Evolutionary conservation across 192 early-diverging fungal genomes (phyloP), one percentile per base, ranked within the genome.

Genomic region (Coemansia sp.): DNA sequence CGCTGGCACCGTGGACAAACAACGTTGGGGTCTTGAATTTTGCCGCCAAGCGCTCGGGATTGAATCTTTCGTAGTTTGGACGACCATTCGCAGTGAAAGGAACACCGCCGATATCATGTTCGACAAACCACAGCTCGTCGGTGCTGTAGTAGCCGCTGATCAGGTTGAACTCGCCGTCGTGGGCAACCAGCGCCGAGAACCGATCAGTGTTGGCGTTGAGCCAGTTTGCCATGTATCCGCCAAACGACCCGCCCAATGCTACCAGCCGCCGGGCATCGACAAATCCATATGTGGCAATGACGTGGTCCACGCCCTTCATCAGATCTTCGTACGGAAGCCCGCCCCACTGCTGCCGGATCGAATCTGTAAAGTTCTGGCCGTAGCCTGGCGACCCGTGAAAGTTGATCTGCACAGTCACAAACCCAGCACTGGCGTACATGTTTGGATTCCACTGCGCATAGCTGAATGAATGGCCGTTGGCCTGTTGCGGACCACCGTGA

Each of bases 191-290:
- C 26, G 74, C 77, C 34, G 72, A 68, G 71, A 93, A 93, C 28
- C 86, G 82, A 17, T 88, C 65, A 3, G 86, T 90, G 66, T 93
- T 86, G 38, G 85, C 88, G 65, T 93, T 93, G 59, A 92, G 77
- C 91, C 91, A 93, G 78, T 93, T 93, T 49, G 86, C 84, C 91
- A 91, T 90, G 64, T 86, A 91, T 11, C 90, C 91, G 59, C 92
- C 92, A 80, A 90, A 93, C 2, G 85, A 87, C 3, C 86, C 92
- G n/a, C 92, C 92, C 46, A 92, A 65, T 20, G 82, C 90, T 34
- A 80, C 81, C 31, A 92, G 62, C 11, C 87, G 81, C 9, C 55
- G 50, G 1, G 61, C 22, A 64, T 92, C 91, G n/a, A 92, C 65
- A 56, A 82, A 88, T 8, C 31, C 40, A 42, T 58, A 65, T 42